Conservation (phyloP, 148 eudicot species). For the Selenicereus undatus region DNA sequence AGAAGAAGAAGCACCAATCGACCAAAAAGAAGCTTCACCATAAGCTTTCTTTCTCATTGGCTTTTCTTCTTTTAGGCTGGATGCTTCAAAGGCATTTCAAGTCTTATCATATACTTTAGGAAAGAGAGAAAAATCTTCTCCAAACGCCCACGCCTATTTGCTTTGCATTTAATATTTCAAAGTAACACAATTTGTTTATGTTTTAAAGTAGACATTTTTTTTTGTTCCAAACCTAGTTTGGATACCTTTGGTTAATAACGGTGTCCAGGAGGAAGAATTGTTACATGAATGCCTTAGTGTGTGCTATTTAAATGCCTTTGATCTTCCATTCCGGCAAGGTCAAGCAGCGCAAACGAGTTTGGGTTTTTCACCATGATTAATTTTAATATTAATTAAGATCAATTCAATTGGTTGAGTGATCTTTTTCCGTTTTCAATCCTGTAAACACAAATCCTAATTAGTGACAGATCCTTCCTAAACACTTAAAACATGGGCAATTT, state of each 20-base stretch:
- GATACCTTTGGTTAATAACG: not conserved
- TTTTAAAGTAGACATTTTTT: not conserved
- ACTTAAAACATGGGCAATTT: not conserved
- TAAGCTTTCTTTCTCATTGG: not conserved
- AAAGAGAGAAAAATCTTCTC: not conserved
- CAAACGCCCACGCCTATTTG: not conserved
- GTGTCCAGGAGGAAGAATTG: not conserved
- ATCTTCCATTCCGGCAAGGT: not conserved
- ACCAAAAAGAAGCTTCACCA: not conserved
- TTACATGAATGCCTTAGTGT: not conserved
- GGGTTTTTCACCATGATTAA: not conserved
- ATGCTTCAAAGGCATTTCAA: not conserved
- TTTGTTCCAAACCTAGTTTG: not conserved
- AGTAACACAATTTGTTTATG: not conserved
- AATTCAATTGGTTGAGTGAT: too few species aligned
- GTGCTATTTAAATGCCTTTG: not conserved
- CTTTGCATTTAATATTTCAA: not conserved
- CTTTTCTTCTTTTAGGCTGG: not conserved
- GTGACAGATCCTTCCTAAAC: not conserved
- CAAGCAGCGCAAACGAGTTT: not conserved
- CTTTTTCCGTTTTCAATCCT: not conserved
- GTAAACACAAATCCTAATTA: not conserved
- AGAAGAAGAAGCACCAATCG: not conserved
- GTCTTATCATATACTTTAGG: not conserved
- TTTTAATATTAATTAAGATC: too few species aligned